Percentiles rank a stretch among this genome's conserved stretches.
Conservation (phyloP, 164 flowering plant species). For the Cinnamomum chago region DNA sequence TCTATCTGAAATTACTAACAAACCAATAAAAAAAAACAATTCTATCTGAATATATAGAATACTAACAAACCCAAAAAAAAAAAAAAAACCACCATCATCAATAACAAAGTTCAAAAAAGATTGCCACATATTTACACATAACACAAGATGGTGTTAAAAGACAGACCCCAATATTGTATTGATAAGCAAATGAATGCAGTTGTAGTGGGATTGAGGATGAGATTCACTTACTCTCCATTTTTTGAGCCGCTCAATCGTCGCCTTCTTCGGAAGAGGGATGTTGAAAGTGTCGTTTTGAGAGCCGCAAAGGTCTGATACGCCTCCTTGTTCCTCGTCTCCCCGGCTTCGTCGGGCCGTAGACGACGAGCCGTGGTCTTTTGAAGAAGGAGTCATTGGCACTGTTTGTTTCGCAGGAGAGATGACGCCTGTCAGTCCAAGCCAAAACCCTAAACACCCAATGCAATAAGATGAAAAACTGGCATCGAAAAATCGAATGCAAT, state of each 20-base stretch:
- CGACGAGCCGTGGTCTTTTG: constrained; percentile 17
- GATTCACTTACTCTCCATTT: constrained; percentile 76
- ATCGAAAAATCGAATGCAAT: too few species aligned
- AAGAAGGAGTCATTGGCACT: background rate
- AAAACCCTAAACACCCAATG: too few species aligned
- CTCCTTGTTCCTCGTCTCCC: constrained; percentile 6
- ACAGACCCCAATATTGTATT: background rate
- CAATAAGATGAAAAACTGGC: too few species aligned
- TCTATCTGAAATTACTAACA: too few species aligned
- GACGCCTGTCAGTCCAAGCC: constrained; percentile 33
- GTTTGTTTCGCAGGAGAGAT: constrained; percentile 68
- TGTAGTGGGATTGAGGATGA: background rate
- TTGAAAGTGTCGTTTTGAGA: constrained; percentile 39
- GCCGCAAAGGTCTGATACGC: constrained; percentile 19
- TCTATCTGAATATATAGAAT: too few species aligned
- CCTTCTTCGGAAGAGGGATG: constrained; percentile 59
- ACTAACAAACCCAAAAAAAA: background rate
- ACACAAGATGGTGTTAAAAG: background rate
- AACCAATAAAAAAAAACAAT: too few species aligned
- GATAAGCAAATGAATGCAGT: background rate
- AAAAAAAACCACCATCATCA: background rate
- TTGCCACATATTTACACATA: background rate
- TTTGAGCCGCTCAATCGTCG: constrained; percentile 58
- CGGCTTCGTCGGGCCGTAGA: constrained; percentile 16
- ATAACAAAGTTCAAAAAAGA: background rate